Percentiles rank a stretch among this genome's conserved stretches.
These are phyloP conservation scores for Hemileia vastatrix DNA, from an alignment of 1,284 basidiomycete genomes.

Conservation along the genomic window DNA sequence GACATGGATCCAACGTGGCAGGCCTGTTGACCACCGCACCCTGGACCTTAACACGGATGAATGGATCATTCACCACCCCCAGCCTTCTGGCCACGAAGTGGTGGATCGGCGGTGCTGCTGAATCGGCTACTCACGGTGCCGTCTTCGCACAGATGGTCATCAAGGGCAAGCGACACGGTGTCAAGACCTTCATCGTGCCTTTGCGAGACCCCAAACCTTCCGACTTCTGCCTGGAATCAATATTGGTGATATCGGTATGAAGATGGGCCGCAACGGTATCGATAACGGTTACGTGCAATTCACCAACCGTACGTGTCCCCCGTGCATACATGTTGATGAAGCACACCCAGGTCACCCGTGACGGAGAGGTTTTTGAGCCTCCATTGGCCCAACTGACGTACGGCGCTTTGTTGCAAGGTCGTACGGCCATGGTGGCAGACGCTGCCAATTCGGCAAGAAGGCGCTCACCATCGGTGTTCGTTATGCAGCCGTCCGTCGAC, in stretches of 20 bases:
- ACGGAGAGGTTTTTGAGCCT: slow-evolving; percentile 47
- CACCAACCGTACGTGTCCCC: slow-evolving; percentile 52
- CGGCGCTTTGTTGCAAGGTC: slow-evolving; percentile 51
- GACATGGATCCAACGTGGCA: slow-evolving; percentile 51
- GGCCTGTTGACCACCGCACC: slow-evolving; percentile 54
- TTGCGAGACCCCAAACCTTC: slow-evolving; percentile 50
- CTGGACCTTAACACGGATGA: slow-evolving; percentile 52
- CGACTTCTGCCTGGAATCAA: slow-evolving; percentile 49
- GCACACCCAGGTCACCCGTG: slow-evolving; percentile 52
- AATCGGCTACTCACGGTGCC: slow-evolving; percentile 52
- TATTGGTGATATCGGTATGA: slow-evolving; percentile 54
- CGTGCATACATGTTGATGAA: slow-evolving; percentile 55
- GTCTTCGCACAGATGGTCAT: slow-evolving; percentile 53
- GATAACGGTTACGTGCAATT: too few relatives aligned
- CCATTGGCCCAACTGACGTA: slow-evolving; percentile 53
- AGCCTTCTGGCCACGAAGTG: slow-evolving; percentile 50
- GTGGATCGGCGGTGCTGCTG: slow-evolving; percentile 54
- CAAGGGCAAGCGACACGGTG: slow-evolving; percentile 51
- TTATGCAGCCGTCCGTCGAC: slow-evolving; percentile 52
- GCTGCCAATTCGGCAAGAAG: too few relatives aligned
- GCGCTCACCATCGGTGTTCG: slow-evolving; percentile 52
- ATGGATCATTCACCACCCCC: slow-evolving; percentile 52
- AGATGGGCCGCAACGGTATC: slow-evolving; percentile 54
- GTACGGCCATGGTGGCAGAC: slow-evolving; percentile 53
- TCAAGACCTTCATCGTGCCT: slow-evolving; percentile 53